Conservation (phyloP, 108 stramenopile genomes). For the Pseudonitzschia pungens region DNA sequence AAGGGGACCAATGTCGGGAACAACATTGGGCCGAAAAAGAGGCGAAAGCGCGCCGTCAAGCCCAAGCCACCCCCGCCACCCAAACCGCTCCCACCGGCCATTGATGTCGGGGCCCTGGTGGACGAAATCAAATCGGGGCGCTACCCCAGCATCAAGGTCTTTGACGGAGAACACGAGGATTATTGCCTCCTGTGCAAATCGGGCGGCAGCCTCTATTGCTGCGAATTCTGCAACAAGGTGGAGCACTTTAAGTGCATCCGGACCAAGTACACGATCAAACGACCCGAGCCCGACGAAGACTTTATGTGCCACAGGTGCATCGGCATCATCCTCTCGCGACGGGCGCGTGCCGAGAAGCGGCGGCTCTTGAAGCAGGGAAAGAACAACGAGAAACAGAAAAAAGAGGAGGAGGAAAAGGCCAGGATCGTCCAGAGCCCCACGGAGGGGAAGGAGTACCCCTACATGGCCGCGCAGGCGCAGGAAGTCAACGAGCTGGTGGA, state of each 20-base stretch:
- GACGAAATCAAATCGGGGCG: slow-evolving; percentile 71
- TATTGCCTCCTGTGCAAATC: slow-evolving; percentile 60
- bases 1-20: slow-evolving; percentile 4
- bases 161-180: slow-evolving; percentile 42
- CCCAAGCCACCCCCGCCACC: slow-evolving; percentile 14
- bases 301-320: slow-evolving; percentile 81
- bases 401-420: slow-evolving; percentile 23
- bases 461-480: slow-evolving; percentile 60
- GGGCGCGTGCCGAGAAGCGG: slow-evolving; percentile 69
- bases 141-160: slow-evolving; percentile 71
- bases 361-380: slow-evolving; percentile 53
- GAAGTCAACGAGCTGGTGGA: slow-evolving; percentile 72
- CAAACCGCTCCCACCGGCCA: slow-evolving; percentile 32
- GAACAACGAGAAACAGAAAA: slow-evolving; percentile 14
- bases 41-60: slow-evolving; percentile 14
- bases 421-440: slow-evolving; percentile 34
- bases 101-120: slow-evolving; percentile 65
- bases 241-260: slow-evolving; percentile 65
- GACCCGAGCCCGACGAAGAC: slow-evolving; percentile 71
- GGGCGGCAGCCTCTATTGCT: slow-evolving; percentile 46
- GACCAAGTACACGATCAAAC: slow-evolving; percentile 49
- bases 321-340: slow-evolving; percentile 36
- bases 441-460: slow-evolving; percentile 65
- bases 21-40: slow-evolving; percentile 9
- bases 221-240: slow-evolving; percentile 69